Evolutionary conservation across 176 grass and related monocot species (phyloP), one percentile per base, ranked within the genome.

Genomic region (Ananas comosus): DNA sequence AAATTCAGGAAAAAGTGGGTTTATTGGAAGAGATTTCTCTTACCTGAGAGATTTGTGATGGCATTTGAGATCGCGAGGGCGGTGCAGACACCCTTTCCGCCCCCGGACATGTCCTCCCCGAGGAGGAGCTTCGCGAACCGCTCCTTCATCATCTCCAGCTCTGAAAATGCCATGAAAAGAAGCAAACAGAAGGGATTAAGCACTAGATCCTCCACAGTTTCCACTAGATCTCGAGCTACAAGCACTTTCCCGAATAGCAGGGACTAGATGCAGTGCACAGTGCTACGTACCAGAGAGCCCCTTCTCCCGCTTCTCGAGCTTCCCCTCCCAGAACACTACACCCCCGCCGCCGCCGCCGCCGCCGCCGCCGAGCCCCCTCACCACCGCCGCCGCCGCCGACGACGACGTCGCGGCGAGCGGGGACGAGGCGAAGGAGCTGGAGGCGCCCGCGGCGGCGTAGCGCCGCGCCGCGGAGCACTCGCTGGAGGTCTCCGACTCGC

Each of bases 141-240:
- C 87, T 99, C 95, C 84, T 94, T 99, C 95, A 99, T 94, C 90
- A 99, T 94, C 83, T 99, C 95, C 63, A 94, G 56, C 79, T 94
- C 95, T 99, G 82, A 0, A 10, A 8, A 16, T 68, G 16, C 24
- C 48, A 10, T 48, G n/a, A 49, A 67, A 48, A 57, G 42, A 50
- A 73, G 69, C 17, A 73, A 56, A 14, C 63, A 18, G 59, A 14
- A 11, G 56, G 50, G 17, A 29, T 49, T 61, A 9, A 49, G 11
- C 17, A 11, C 28, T 49, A 63, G 71, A 14, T 49, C 51, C 9
- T 53, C 14, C 57, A 13, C 19, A 78, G 51, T 16, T 64, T 76
- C 9, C 21, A 56, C 80, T 14, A 24, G 63, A 83, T 83, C 61
- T 67, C 28, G 65, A 72, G 21, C 3, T 47, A 3, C 10, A 49